phyloP scores from a whole-genome alignment of 2,329 filamentous ascomycete species.

The Scleromitrula shiraiana region DNA sequence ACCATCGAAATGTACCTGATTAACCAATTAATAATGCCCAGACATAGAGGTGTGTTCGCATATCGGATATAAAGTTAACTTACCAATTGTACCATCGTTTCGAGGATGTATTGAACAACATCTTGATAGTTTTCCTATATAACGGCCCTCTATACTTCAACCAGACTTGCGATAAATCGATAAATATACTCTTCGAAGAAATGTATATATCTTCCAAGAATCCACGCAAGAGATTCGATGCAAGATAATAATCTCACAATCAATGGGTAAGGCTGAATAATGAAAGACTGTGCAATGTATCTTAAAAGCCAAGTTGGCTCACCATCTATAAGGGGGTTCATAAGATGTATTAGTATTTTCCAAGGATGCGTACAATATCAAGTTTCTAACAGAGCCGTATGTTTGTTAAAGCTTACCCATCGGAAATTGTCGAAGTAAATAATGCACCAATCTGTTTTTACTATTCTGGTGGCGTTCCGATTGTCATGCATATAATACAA shows the following conservation, averaged over 20 bases:
- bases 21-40: constrained; percentile 6
- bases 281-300: too few relatives aligned
- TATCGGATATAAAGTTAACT: too few relatives aligned
- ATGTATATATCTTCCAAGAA: too few relatives aligned
- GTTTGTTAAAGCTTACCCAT: background rate
- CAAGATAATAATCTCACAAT: too few relatives aligned
- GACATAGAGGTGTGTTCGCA: too few relatives aligned
- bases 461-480: background rate
- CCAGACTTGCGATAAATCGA: too few relatives aligned
- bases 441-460: constrained; percentile 4
- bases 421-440: constrained; percentile 4
- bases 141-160: background rate
- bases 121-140: background rate
- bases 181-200: too few relatives aligned
- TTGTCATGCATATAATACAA: background rate
- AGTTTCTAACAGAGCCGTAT: background rate
- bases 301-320: too few relatives aligned
- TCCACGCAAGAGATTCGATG: too few relatives aligned
- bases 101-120: constrained; percentile 1
- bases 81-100: constrained; percentile 10
- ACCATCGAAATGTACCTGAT: constrained; percentile 60
- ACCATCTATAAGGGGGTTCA: too few relatives aligned
- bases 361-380: background rate
- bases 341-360: too few relatives aligned
- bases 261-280: too few relatives aligned